phyloP scores from a whole-genome alignment of 2,329 filamentous ascomycete species.

The Aspergillus oerlinghausenensis region DNA sequence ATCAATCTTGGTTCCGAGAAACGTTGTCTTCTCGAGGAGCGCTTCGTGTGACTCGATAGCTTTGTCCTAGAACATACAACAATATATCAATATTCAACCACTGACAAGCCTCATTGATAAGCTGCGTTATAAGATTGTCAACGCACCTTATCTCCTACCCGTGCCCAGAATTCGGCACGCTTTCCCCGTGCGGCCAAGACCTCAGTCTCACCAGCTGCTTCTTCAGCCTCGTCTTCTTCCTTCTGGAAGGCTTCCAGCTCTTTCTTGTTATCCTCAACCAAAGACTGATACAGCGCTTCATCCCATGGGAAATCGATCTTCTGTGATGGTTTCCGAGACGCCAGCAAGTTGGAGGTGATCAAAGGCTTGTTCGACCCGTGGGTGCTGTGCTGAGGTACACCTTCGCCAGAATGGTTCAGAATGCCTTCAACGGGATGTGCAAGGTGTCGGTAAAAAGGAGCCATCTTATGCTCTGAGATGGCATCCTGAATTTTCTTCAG shows the following conservation, averaged over 20 bases:
- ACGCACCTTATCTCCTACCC: slow-evolving; percentile 87
- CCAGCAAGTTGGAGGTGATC: slow-evolving; percentile 69
- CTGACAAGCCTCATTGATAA: neutral
- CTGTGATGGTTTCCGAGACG: slow-evolving; percentile 61
- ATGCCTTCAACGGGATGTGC: slow-evolving; percentile 68
- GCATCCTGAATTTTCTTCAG: slow-evolving; percentile 60
- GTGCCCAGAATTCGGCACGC: slow-evolving; percentile 91
- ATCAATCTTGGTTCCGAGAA: slow-evolving; percentile 95
- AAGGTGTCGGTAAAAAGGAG: slow-evolving; percentile 61
- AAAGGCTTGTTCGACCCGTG: slow-evolving; percentile 41
- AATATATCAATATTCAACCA: slow-evolving; percentile 1
- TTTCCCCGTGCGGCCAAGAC: slow-evolving; percentile 89
- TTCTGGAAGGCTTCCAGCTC: slow-evolving; percentile 74
- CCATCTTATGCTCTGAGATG: slow-evolving; percentile 62
- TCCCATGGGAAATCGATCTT: slow-evolving; percentile 80
- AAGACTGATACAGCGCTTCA: slow-evolving; percentile 73
- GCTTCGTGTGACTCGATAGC: slow-evolving; percentile 88
- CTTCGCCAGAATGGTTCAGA: slow-evolving; percentile 70
- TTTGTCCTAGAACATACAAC: slow-evolving; percentile 64
- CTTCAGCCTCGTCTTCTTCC: slow-evolving; percentile 87
- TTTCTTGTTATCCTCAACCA: slow-evolving; percentile 71
- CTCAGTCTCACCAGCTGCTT: slow-evolving; percentile 95
- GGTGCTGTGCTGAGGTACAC: slow-evolving; percentile 45
- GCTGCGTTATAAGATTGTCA: neutral
- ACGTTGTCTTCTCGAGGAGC: slow-evolving; percentile 94